Evolutionary conservation across 23 red algal genomes (phyloP).

Genomic region (Gracilaria domingensis): DNA sequence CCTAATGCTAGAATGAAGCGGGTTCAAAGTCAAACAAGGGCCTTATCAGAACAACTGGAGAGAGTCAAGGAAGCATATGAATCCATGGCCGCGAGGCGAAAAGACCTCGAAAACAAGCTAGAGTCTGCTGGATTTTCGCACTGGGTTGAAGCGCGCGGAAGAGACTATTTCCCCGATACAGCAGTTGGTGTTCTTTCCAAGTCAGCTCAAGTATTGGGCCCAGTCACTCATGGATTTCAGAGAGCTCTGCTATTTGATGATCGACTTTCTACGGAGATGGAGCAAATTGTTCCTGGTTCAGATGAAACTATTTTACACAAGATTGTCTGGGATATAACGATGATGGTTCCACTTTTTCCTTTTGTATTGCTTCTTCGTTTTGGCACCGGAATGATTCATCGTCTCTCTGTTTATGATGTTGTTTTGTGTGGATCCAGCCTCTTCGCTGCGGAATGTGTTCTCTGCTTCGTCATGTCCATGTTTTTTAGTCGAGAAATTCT

Average conservation of each 20-base stretch:
- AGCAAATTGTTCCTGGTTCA: slow-evolving; percentile 36
- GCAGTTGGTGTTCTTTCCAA: slow-evolving; percentile 75
- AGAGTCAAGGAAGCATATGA: slow-evolving; percentile 50
- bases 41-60: slow-evolving; percentile 52
- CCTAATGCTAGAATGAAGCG: slow-evolving; percentile 37
- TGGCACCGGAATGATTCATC: not conserved
- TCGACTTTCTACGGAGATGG: slow-evolving; percentile 34
- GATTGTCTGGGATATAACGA: slow-evolving; percentile 40
- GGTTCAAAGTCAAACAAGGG: slow-evolving; percentile 54
- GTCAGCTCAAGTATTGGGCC: slow-evolving; percentile 62
- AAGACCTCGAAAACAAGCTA: slow-evolving; percentile 44
- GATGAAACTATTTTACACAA: slow-evolving; percentile 2
- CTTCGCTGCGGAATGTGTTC: slow-evolving; percentile 32
- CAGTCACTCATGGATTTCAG: slow-evolving; percentile 47
- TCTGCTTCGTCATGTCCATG: slow-evolving; percentile 40
- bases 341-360: slow-evolving; percentile 63
- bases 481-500: slow-evolving; percentile 49
- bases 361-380: slow-evolving; percentile 21
- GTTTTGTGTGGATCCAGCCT: slow-evolving; percentile 42
- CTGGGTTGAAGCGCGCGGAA: slow-evolving; percentile 66
- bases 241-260: slow-evolving; percentile 49
- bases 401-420: slow-evolving; percentile 50
- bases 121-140: slow-evolving; percentile 51
- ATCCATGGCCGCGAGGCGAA: slow-evolving; percentile 27
- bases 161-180: slow-evolving; percentile 63